phyloP scores from a whole-genome alignment of 2,329 filamentous ascomycete species.

The Aspergillus puulaauensis region DNA sequence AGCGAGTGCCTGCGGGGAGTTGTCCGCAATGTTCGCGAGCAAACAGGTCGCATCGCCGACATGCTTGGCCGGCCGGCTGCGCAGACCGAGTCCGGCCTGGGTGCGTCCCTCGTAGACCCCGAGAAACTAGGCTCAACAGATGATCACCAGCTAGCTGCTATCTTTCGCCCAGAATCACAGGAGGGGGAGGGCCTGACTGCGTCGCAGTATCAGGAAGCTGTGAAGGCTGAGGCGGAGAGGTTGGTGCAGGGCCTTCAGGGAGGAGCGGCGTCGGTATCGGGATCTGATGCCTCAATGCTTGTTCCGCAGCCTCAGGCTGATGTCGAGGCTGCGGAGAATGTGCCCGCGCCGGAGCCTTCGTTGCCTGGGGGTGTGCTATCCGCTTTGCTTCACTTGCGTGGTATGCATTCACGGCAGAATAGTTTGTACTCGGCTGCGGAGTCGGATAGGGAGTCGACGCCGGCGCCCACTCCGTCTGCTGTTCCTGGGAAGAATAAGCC shows the following conservation, averaged over 20 bases:
- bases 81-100: neutral
- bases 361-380: conserved; percentile 7
- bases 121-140: conserved; percentile 10
- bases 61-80: neutral
- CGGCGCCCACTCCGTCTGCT: conserved; percentile 27
- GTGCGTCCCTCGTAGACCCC: neutral
- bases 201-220: conserved; percentile 1
- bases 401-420: neutral
- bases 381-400: conserved; percentile 7
- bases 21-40: conserved; percentile 2
- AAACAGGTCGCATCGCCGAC: conserved; percentile 3
- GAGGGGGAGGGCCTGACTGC: neutral
- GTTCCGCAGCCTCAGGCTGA: neutral
- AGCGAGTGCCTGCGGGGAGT: conserved; percentile 1
- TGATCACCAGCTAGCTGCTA: conserved; percentile 8
- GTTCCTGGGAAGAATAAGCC: conserved; percentile 37
- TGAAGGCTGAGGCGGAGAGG: conserved; percentile 4
- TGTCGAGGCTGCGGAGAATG: neutral
- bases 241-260: conserved; percentile 7
- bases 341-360: neutral
- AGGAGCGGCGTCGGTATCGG: neutral
- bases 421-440: conserved; percentile 15
- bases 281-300: neutral
- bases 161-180: neutral
- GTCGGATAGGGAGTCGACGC: conserved; percentile 29